Base-by-base conservation (phyloP, 352 stramenopile species). In the Thraustochytrium striatum region DNA sequence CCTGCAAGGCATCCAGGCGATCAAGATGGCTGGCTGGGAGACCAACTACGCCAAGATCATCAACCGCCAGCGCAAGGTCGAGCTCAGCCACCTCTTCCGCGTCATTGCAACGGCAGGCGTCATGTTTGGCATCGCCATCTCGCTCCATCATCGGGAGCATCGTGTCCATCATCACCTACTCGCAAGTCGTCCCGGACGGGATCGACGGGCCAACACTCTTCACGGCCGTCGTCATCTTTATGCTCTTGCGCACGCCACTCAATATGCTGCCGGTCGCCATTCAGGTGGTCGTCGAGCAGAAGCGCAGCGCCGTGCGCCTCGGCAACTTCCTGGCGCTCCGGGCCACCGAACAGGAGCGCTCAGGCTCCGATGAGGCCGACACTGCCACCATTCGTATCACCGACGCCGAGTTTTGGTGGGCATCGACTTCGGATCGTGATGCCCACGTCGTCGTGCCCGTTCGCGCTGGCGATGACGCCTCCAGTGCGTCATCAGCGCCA, bases 21-120 rank as follows among this genome's bases (percentile, higher is more conserved):
- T 98, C 81, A 98, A 98, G 85, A 78, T 97, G 13, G 90, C 97
- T 59, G 93, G 91, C 7, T 98, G 93, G 94, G 94, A 98, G 83
- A 2, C 47, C 33, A 33, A 52, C 19, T 75, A 38, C 21, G 28
- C 33, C 33, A 28, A 38, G 25, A 2, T 38, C 25, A 55, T 82
- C 19, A 28, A 28, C 11, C 2, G n/a, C 7, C 16, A 13, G 8
- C 30, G 78, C 0, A 0, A 21, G 21, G 28, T 8, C 3, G 78
- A 82, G 44, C 9, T 82, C 25, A 21, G 8, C 1, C 21, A 30
- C 8, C 36, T 83, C 19, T 16, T 13, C 35, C 19, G 8, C 0
- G 21, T 65, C 52, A 82, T 83, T 39, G 58, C 58, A 3, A 35
- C 43, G 13, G 43, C 70, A n/a, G 75, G 58, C 32, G 21, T 81